Base-by-base conservation (phyloP, 805 yeast genomes). In the Candida ortonii region DNA sequence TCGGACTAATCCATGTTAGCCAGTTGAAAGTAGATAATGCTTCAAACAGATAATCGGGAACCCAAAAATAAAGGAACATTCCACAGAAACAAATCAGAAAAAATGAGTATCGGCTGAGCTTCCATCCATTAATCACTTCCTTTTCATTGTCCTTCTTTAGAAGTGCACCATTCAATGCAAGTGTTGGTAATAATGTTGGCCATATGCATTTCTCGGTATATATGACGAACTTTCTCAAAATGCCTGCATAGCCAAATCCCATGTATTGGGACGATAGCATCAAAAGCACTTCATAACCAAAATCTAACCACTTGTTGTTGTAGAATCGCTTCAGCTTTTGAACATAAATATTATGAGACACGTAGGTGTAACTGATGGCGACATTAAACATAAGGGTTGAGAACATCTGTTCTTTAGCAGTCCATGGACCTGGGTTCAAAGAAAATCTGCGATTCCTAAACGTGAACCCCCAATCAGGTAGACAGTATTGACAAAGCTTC, bases 211-310 rank as follows among this genome's bases (percentile, higher is more conserved):
- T 63, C 5, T 80, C 70, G 5, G 87, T 82, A 38, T 72, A 71
- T 11, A 82, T 80, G 41, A 82, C 65, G 22, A 78, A 64, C 44
- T 73, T 68, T 44, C 81, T 65, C 25, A 73, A 64, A 37, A 81
- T 34, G 19, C 89, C 89, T 27, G 84, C 85, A 33, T 78, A 55
- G 17, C 83, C 80, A 43, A 77, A 76, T 7, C 89, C 88, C 33
- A 82, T 65, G 44, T 75, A 64, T 53, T 81, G 86, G 23, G 82
- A 69, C 10, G 82, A 67, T 33, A 75, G 50, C 28, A 68, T 64
- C 27, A 76, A 63, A 33, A 78, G 53, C 19, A 80, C 57, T 41
- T 70, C 70, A 41, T 72, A 78, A 13, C 84, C 85, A 19, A 39
- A 24, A 12, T 36, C 33, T 5, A 43, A 18, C 53, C 42, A 59